These are phyloP conservation scores for Sisymbrium irio DNA, from an alignment of 345 rosid genomes.

Conservation along the genomic window DNA sequence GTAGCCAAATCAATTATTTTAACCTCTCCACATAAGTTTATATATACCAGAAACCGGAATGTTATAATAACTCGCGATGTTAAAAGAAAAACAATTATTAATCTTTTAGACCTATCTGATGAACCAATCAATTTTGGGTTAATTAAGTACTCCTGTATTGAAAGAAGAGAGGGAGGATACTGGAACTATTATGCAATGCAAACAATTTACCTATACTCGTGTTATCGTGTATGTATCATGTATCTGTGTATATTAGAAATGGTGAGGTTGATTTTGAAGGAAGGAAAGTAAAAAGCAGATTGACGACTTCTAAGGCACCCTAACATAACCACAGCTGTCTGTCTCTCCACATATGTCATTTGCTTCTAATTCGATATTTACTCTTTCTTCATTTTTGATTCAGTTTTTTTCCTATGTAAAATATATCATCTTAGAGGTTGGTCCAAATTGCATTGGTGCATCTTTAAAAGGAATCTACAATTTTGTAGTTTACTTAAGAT, in stretches of 20 bases:
- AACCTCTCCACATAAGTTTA: no score
- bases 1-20: no score
- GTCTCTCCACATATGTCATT: slow-evolving; percentile 26
- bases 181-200: background rate
- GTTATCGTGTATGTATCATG: no score
- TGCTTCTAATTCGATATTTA: slow-evolving; percentile 6
- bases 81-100: background rate
- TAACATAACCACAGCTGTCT: slow-evolving; percentile 28
- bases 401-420: background rate
- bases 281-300: slow-evolving; percentile 25
- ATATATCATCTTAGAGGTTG: slow-evolving; percentile 9
- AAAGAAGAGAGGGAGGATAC: background rate
- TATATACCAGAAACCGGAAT: no score
- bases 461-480: slow-evolving; percentile 14
- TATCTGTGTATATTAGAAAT: background rate
- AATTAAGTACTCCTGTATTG: background rate
- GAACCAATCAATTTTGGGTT: no score
- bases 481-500: slow-evolving; percentile 3
- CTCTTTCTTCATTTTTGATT: slow-evolving; percentile 14
- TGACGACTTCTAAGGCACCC: slow-evolving; percentile 36
- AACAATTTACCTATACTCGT: background rate
- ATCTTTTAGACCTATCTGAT: background rate
- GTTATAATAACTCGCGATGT: background rate
- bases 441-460: slow-evolving; percentile 24
- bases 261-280: slow-evolving; percentile 29